Base-by-base conservation (phyloP, 2,329 filamentous ascomycete genomes). In the Ambrosiella cleistominuta region DNA sequence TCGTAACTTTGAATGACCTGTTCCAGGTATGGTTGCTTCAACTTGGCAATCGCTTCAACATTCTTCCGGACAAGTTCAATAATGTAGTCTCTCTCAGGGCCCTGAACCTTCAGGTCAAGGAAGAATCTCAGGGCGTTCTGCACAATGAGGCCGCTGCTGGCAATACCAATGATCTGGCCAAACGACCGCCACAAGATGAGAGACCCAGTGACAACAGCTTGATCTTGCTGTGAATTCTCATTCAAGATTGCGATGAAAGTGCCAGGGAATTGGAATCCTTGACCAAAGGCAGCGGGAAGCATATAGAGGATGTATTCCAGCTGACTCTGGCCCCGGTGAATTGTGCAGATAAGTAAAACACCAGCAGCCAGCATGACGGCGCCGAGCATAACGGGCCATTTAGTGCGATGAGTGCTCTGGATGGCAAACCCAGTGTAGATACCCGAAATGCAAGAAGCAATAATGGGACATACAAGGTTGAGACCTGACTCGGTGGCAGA, bases 151-250 rank as follows among this genome's bases (percentile, higher is more conserved):
- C 82, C 86, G 63, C 81, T 85, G 56, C 77, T 71, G 0, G 85
- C 81, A 50, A 90, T 78, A n/a, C 86, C 86, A 65, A 89, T 74
- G 0, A 90, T 85, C 58, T 76, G 78, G 6, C 86, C 86, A 4
- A 90, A 69, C 60, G 79, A 81, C 57, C 86, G 77, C 80, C 83
- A 88, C 15, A 90, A 70, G 15, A 84, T 77, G 61, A 90, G 71
- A 0, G 85, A 88, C 57, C 77, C 81, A 1, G 84, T 86, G 11
- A 82, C 80, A 45, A 85, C 81, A 12, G 83, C 83, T 66, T 85
- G 82, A 54, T 84, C 80, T 4, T 71, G 66, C 64, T 83, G 80
- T 4, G 74, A 68, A 49, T 76, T 80, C 1, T 77, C 75, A 1
- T 78, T 78, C 19, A 86, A 75, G 1, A 85, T 70, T 12, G 77